Conservation (phyloP, 345 rosid species). For the Gossypioides kirkii region DNA sequence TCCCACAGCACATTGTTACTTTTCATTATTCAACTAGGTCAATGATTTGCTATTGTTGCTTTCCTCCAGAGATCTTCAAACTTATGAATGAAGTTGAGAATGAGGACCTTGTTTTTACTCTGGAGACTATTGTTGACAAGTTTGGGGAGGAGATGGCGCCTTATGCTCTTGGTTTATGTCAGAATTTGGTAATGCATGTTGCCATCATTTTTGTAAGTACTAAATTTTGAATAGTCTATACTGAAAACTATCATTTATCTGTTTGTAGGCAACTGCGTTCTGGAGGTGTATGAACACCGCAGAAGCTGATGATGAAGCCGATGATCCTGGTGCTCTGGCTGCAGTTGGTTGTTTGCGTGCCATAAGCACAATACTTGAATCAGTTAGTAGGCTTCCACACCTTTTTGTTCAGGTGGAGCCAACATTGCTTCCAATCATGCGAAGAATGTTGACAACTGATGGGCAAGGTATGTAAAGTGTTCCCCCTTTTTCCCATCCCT, state of each 20-base stretch:
- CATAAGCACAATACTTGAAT: conserved; percentile 78
- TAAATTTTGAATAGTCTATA: neutral
- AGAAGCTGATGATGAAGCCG: conserved; percentile 68
- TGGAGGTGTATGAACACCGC: conserved; percentile 79
- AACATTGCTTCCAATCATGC: conserved; percentile 72
- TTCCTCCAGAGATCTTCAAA: conserved; percentile 79
- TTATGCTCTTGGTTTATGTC: conserved; percentile 76
- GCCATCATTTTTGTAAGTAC: neutral
- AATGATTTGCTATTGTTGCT: neutral
- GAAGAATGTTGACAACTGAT: conserved; percentile 78
- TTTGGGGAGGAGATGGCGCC: conserved; percentile 90
- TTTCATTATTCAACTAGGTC: neutral
- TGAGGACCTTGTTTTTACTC: conserved; percentile 78
- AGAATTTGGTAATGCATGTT: conserved; percentile 52
- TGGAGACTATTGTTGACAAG: conserved; percentile 76
- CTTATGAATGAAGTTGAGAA: conserved; percentile 98
- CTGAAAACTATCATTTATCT: neutral
- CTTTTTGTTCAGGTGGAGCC: conserved; percentile 74
- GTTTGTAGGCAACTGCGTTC: conserved; percentile 65
- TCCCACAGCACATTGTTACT: neutral
- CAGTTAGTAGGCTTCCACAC: conserved; percentile 70
- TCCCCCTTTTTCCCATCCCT: neutral
- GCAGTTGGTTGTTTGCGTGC: conserved; percentile 85
- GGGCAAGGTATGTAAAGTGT: conserved; percentile 64
- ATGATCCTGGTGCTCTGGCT: conserved; percentile 80